Conservation (phyloP, 768 basidiomycete species). For the Daedalea quercina region DNA sequence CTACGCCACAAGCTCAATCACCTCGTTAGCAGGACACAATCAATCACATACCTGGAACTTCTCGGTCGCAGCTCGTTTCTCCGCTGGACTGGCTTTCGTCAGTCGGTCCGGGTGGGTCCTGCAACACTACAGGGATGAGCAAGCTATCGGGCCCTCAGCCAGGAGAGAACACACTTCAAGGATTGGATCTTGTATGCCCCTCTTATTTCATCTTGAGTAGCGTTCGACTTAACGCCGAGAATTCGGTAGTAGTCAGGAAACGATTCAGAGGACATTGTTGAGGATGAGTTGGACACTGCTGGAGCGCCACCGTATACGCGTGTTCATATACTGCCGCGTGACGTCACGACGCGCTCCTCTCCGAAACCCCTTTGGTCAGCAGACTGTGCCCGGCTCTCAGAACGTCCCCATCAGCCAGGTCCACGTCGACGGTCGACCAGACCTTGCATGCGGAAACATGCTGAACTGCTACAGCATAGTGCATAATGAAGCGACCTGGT, state of each 20-base stretch:
- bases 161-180: conserved; percentile 40
- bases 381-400: no score
- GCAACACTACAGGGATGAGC: conserved; percentile 17
- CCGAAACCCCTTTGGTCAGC: no score
- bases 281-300: no score
- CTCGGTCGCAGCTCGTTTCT: conserved; percentile 74
- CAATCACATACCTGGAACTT: conserved; percentile 64
- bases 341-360: not conserved
- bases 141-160: not conserved
- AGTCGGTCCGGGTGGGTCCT: conserved; percentile 91
- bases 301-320: not conserved
- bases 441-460: no score
- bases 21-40: not conserved
- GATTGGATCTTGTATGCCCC: conserved; percentile 80
- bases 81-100: conserved; percentile 57
- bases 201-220: conserved; percentile 63
- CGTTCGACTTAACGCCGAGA: conserved; percentile 45
- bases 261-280: conserved; percentile 56
- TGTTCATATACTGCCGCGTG: not conserved
- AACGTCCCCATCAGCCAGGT: no score
- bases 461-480: no score
- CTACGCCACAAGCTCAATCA: conserved; percentile 27
- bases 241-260: conserved; percentile 80
- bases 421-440: no score
- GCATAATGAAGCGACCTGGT: no score